Evolutionary conservation across 805 yeast species (phyloP).

Genomic region (Candida succiphila): DNA sequence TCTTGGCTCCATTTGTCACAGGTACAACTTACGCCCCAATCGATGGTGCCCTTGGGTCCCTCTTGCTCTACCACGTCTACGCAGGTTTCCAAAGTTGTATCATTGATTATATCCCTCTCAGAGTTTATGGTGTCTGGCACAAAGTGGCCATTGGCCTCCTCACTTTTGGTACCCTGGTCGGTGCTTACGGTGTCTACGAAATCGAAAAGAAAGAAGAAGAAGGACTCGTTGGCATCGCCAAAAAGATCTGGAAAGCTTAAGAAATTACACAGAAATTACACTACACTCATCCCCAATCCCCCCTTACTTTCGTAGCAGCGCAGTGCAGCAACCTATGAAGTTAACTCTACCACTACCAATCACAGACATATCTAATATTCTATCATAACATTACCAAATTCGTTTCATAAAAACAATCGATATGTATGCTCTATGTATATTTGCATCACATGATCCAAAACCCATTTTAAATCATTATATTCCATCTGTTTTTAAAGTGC

Average conservation of each 20-base stretch:
- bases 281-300: no score
- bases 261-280: neutral
- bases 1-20: constrained; percentile 63
- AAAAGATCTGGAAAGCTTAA: constrained; percentile 24
- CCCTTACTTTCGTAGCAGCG: no score
- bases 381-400: no score
- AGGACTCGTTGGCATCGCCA: constrained; percentile 42
- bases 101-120: constrained; percentile 80
- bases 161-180: constrained; percentile 59
- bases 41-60: constrained; percentile 62
- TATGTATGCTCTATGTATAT: no score
- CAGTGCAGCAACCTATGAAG: no score
- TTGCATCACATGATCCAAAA: neutral
- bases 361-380: no score
- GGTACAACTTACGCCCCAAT: constrained; percentile 63
- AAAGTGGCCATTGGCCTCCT: constrained; percentile 58
- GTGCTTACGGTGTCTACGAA: constrained; percentile 73
- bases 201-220: constrained; percentile 69
- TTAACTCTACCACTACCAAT: no score
- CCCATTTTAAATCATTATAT: neutral
- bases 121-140: constrained; percentile 78
- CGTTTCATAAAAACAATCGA: no score
- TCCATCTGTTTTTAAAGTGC: neutral
- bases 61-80: constrained; percentile 68
- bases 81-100: constrained; percentile 88